Evolutionary conservation across 768 basidiomycete genomes (phyloP).

Genomic region (Trametes gibbosa): DNA sequence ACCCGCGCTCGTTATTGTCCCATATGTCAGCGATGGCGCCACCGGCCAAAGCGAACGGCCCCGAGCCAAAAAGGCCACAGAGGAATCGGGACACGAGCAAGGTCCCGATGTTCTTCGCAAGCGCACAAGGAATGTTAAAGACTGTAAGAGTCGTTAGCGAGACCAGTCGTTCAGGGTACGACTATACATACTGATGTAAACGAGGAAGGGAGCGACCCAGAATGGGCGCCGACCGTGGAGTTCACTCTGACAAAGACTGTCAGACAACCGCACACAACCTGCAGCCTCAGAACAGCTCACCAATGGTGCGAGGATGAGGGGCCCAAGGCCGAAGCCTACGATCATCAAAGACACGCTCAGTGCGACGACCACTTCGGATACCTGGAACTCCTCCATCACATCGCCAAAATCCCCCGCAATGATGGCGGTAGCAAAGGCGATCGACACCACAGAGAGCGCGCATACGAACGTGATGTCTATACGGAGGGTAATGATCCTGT

Average conservation of each 20-base stretch:
- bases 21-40: constrained; percentile 35
- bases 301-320: constrained; percentile 31
- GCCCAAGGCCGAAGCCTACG: constrained; percentile 34
- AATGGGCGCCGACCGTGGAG: constrained; percentile 37
- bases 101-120: constrained; percentile 38
- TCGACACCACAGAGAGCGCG: constrained; percentile 34
- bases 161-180: neutral
- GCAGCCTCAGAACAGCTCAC: constrained; percentile 19
- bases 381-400: constrained; percentile 31
- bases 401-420: constrained; percentile 37
- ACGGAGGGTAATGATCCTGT: neutral
- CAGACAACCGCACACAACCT: constrained; percentile 17
- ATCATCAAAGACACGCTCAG: constrained; percentile 39
- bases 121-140: constrained; percentile 40
- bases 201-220: constrained; percentile 37
- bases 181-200: constrained; percentile 32
- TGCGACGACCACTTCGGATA: constrained; percentile 32
- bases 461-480: constrained; percentile 32
- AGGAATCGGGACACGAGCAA: constrained; percentile 41
- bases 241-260: constrained; percentile 30
- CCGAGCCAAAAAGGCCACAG: constrained; percentile 39
- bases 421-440: constrained; percentile 37
- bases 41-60: constrained; percentile 37
- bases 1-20: constrained; percentile 37
- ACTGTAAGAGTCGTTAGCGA: constrained; percentile 3